These are phyloP conservation scores for Isatis lusitanica DNA, from an alignment of 441 rosid species.

Conservation along the genomic window DNA sequence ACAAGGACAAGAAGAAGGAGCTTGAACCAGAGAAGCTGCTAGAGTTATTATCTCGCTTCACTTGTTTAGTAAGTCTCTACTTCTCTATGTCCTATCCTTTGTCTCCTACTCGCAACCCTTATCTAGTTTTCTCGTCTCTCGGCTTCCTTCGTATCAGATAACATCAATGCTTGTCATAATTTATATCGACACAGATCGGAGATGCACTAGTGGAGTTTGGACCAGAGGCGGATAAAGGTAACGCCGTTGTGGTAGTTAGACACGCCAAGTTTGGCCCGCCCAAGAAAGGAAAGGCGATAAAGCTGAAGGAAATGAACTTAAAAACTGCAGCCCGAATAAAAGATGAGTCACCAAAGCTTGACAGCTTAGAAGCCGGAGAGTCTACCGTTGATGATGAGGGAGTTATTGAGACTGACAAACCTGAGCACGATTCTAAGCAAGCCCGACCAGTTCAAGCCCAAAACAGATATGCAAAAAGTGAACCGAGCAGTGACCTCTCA, in stretches of 20 bases:
- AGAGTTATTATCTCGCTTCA: constrained; percentile 60
- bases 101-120: background rate
- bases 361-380: constrained; percentile 38
- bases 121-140: background rate
- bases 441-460: constrained; percentile 19
- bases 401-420: constrained; percentile 15
- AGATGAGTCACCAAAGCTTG: constrained; percentile 27
- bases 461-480: constrained; percentile 55
- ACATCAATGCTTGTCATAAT: background rate
- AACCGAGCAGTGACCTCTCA: constrained; percentile 38
- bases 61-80: constrained; percentile 48
- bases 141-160: background rate
- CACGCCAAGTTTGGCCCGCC: constrained; percentile 77
- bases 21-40: constrained; percentile 61
- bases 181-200: constrained; percentile 49
- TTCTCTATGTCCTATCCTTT: background rate
- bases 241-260: constrained; percentile 68
- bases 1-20: constrained; percentile 42
- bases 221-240: constrained; percentile 57
- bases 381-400: constrained; percentile 31
- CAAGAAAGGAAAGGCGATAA: constrained; percentile 65
- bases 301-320: constrained; percentile 38
- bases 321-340: constrained; percentile 30
- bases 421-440: background rate
- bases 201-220: constrained; percentile 76